These are phyloP conservation scores for Fusarium mangiferae DNA, from an alignment of 2,329 filamentous ascomycete genomes.

Conservation along the genomic window DNA sequence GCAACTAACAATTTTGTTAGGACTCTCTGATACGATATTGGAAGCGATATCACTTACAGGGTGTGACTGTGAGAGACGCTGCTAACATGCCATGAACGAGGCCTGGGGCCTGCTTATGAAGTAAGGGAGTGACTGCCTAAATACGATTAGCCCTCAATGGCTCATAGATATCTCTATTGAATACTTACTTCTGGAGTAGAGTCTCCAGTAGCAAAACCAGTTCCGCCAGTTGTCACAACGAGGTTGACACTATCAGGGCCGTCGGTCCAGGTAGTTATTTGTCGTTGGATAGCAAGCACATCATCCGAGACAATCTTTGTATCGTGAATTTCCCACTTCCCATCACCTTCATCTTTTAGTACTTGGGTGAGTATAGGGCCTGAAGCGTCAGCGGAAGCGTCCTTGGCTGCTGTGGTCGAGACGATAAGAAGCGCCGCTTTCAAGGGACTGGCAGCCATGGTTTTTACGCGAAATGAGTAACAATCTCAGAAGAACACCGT, in stretches of 20 bases:
- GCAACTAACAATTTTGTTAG: constrained; percentile 71
- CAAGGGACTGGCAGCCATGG: constrained; percentile 57
- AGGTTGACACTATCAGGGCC: constrained; percentile 72
- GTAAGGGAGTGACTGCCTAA: constrained; percentile 76
- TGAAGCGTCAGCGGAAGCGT: constrained; percentile 82
- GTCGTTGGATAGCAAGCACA: constrained; percentile 76
- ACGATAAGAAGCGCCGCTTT: constrained; percentile 84
- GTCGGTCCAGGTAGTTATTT: constrained; percentile 80
- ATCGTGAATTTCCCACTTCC: constrained; percentile 76
- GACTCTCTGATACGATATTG: background rate
- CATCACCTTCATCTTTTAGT: constrained; percentile 72
- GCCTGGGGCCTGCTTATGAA: constrained; percentile 88
- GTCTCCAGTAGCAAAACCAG: constrained; percentile 88
- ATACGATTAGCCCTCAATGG: background rate
- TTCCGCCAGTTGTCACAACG: constrained; percentile 90
- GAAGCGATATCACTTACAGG: constrained; percentile 71
- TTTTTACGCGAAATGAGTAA: background rate
- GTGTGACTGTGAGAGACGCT: constrained; percentile 84
- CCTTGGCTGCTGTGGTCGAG: constrained; percentile 86
- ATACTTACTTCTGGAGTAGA: constrained; percentile 81
- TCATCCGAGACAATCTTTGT: constrained; percentile 84
- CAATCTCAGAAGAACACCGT: background rate
- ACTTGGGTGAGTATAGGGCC: constrained; percentile 73
- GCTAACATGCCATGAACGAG: constrained; percentile 96
- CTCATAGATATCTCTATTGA: background rate